Evolutionary conservation across 2,329 filamentous ascomycete species (phyloP), one percentile per base, ranked within the genome.

Genomic region (Trichoderma semiorbis): DNA sequence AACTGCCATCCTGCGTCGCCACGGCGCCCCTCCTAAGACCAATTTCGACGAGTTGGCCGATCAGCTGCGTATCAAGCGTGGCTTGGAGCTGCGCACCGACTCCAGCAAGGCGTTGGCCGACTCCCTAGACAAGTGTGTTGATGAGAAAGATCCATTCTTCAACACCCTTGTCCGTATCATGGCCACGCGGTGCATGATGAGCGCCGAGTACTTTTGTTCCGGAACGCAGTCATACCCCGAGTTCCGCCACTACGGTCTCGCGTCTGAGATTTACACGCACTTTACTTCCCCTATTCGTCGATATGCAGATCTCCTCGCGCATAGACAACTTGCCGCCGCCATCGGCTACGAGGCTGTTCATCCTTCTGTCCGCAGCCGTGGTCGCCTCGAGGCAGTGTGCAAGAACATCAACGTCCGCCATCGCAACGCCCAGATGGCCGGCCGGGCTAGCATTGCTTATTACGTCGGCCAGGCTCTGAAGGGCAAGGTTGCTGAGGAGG

Each of bases 111-210:
- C 95, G n/a, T 88, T 99, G 16, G 96, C 97, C 66, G 94, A 97
- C 81, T 97, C 94, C 21, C 88, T 99, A 1, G 96, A 99, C 81
- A 85, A 83, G 39, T 99, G 96, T 80, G 86, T 92, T 62, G 95
- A 98, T 78, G 83, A 90, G 0, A 80, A 85, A 11, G 93, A 98
- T 77, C 94, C 95, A 32, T 99, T 98, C 85, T 98, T 99, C 88
- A 99, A 99, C 87, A 99, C 95, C 2, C 90, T 99, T 28, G 92
- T 99, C 76, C 93, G 96, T 79, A 97, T 99, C 83, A 93, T 99
- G 85, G 96, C 96, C 11, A 99, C 96, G 10, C 92, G 96, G 26
- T 99, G 96, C 88, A 99, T 99, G 96, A 97, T 97, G 87, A 96
- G 94, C 69, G 96, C 96, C 74, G 96, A 99, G 83, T 99, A 99